phyloP scores from a whole-genome alignment of 768 basidiomycete species.

The Pleurotus tuoliensis region DNA sequence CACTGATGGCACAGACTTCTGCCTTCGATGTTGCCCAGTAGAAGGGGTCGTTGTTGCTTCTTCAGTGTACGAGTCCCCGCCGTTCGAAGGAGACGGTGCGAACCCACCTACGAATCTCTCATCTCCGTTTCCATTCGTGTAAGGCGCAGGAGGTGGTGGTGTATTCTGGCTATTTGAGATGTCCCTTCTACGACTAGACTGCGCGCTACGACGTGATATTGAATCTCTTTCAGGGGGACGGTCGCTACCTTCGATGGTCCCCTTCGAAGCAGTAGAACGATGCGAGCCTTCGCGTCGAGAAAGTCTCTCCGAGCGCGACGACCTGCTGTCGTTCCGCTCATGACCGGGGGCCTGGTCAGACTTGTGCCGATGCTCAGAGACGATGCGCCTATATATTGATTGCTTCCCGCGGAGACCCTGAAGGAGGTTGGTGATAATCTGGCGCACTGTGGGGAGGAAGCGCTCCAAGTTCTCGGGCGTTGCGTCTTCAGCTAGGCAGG shows the following conservation, averaged over 20 bases:
- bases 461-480: constrained; percentile 78
- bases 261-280: constrained; percentile 45
- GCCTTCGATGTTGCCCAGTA: constrained; percentile 15
- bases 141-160: not conserved
- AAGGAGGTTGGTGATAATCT: constrained; percentile 89
- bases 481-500: constrained; percentile 89
- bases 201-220: constrained; percentile 31
- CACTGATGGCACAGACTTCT: constrained; percentile 10
- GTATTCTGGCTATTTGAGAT: not conserved
- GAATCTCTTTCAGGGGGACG: constrained; percentile 33
- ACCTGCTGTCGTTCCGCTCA: constrained; percentile 55
- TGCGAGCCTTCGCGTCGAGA: constrained; percentile 42
- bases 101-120: constrained; percentile 55
- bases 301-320: constrained; percentile 43
- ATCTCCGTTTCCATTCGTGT: constrained; percentile 27
- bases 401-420: constrained; percentile 94
- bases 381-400: constrained; percentile 75
- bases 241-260: constrained; percentile 32
- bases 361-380: constrained; percentile 56
- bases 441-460: constrained; percentile 87
- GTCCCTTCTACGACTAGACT: constrained; percentile 35
- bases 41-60: constrained; percentile 9
- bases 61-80: constrained; percentile 12
- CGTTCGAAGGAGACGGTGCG: constrained; percentile 15
- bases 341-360: constrained; percentile 42